Base-by-base conservation (phyloP, 345 rosid genomes). In the Eucalyptus sp. region DNA sequence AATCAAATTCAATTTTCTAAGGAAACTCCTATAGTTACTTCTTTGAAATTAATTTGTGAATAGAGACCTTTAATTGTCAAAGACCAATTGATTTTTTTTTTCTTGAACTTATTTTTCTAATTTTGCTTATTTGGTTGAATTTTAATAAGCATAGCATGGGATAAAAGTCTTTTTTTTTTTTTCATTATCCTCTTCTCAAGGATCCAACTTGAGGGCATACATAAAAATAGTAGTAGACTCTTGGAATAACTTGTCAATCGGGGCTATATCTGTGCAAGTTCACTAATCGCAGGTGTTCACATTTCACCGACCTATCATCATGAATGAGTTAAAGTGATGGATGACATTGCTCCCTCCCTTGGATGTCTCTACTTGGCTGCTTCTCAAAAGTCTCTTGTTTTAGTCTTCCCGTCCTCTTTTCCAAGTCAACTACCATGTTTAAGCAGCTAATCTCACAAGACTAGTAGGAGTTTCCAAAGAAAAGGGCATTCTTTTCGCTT, bases 401-500 rank as follows among this genome's bases (percentile, higher is more conserved):
- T 25, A 25, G 64, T 25, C 64, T 58, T 58, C 13, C 2, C 1
- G 0, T 58, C 64, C 64, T 10, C 13, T 58, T 58, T 58, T 58
- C n/a, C 64, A 58, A 58, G 64, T 58, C n/a, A 58, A 58, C 4
- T 10, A 14, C n/a, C 64, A 14, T 24, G 64, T 10, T 58, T 58
- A 2, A 25, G 64, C 64, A 2, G 64, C 64, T 58, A 27, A 58
- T 58, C 64, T 58, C 64, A 10, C 64, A 24, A 58, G 64, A 54
- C 10, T 1, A 18, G 11, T 8, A 54, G 60, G 5, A 54, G 25
- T 54, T 54, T 3, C 60, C 60, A 18, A 54, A 7, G 10, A 54
- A 2, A 20, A 20, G 5, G 25, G 11, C 60, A 0, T 20, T 20
- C 25, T 18, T 54, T 54, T 18, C 5, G 10, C 11, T 20, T 54